A percentile compares a stretch with the other conserved stretches of the same genome.
phyloP scores from a whole-genome alignment of 768 basidiomycete species.

The Lentinus brumalis region DNA sequence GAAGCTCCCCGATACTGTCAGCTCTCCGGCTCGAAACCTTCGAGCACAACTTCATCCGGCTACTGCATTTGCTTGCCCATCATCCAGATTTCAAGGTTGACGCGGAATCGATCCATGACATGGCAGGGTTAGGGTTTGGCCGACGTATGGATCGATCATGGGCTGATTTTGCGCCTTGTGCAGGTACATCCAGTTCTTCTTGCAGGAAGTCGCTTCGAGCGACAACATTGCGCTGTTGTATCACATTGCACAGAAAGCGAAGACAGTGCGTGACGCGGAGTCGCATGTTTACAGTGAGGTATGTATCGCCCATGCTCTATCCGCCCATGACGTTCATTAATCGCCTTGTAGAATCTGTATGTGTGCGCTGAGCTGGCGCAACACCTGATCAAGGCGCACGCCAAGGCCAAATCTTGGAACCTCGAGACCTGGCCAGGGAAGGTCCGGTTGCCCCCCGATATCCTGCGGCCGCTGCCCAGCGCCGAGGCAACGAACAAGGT shows the following conservation, averaged over 20 bases:
- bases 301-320: conserved; percentile 8
- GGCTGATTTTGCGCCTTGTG: too few relatives aligned
- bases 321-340: background rate
- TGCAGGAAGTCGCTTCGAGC: conserved; percentile 71
- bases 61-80: conserved; percentile 87
- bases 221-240: conserved; percentile 87
- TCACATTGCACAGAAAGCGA: conserved; percentile 77
- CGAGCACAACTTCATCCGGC: conserved; percentile 81
- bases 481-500: conserved; percentile 69
- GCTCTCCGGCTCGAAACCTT: conserved; percentile 64
- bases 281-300: conserved; percentile 74
- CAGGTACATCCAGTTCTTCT: conserved; percentile 89
- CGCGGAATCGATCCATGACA: conserved; percentile 70
- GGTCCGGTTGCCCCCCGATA: conserved; percentile 78
- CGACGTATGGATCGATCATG: background rate
- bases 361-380: conserved; percentile 87
- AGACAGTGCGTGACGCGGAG: conserved; percentile 83
- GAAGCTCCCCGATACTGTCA: conserved; percentile 22
- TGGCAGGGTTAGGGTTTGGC: conserved; percentile 66
- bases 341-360: conserved; percentile 74
- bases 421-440: conserved; percentile 81
- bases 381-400: conserved; percentile 75
- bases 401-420: conserved; percentile 67
- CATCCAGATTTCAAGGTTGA: conserved; percentile 86
- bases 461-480: conserved; percentile 71